phyloP scores from a whole-genome alignment of 2,329 filamentous ascomycete genomes.

The Hymenoscyphus linearis region DNA sequence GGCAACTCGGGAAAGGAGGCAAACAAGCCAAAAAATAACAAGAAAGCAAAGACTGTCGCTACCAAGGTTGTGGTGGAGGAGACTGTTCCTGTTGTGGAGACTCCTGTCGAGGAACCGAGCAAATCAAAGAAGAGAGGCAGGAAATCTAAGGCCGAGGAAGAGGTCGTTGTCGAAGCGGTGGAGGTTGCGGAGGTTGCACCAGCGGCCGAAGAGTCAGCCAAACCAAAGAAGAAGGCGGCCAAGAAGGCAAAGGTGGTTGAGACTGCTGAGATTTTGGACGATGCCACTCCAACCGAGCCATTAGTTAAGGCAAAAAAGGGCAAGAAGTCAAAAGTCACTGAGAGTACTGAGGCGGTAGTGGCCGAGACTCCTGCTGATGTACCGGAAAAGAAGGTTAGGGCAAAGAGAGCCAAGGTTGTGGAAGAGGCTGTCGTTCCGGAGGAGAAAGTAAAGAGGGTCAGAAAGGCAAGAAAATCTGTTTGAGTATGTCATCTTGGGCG shows the following conservation, averaged over 20 bases:
- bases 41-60: slow-evolving; percentile 13
- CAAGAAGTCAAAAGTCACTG: background rate
- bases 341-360: slow-evolving; percentile 8
- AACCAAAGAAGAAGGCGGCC: slow-evolving; percentile 37
- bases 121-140: slow-evolving; percentile 22
- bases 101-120: slow-evolving; percentile 1
- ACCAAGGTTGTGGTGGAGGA: slow-evolving; percentile 9
- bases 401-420: slow-evolving; percentile 31
- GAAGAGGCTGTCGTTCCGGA: slow-evolving; percentile 39
- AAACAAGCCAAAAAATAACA: slow-evolving; percentile 23
- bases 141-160: slow-evolving; percentile 15
- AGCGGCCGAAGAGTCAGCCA: slow-evolving; percentile 6
- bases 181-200: slow-evolving; percentile 10
- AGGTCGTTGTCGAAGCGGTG: slow-evolving; percentile 8
- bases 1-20: slow-evolving; percentile 26
- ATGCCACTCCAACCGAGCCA: slow-evolving; percentile 4
- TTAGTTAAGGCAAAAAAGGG: slow-evolving; percentile 34
- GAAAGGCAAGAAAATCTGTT: slow-evolving; percentile 31
- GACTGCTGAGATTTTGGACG: background rate
- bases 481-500: background rate
- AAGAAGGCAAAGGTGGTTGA: slow-evolving; percentile 33
- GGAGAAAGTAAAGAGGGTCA: slow-evolving; percentile 23
- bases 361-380: slow-evolving; percentile 9
- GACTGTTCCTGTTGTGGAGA: slow-evolving; percentile 5
- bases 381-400: slow-evolving; percentile 1